Percentiles rank a stretch among this genome's conserved stretches.
These are phyloP conservation scores for Dendrocalamus sinicus DNA, from an alignment of 176 grass and related monocot genomes.

Conservation along the genomic window DNA sequence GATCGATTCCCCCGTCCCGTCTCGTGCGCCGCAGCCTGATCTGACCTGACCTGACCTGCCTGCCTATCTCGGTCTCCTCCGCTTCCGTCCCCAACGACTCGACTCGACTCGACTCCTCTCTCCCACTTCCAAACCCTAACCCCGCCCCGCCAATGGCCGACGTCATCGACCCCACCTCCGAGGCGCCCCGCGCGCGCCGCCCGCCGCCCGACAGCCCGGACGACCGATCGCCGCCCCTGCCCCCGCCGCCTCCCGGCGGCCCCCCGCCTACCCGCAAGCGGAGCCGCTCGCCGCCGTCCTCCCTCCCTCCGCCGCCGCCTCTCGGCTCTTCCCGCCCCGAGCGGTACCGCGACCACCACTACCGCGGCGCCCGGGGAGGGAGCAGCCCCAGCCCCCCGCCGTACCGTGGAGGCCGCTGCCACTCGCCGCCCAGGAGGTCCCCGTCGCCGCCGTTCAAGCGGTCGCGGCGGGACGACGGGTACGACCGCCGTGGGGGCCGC, in stretches of 20 bases:
- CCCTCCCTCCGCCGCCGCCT: conserved; percentile 56
- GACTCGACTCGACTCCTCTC: not conserved
- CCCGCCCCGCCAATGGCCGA: conserved; percentile 63
- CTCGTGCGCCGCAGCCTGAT: not conserved
- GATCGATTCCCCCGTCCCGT: not conserved
- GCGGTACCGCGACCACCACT: conserved; percentile 61
- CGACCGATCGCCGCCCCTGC: conserved; percentile 52
- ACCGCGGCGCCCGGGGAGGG: conserved; percentile 48
- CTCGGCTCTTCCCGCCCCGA: conserved; percentile 60
- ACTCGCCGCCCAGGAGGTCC: conserved; percentile 72
- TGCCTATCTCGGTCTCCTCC: not conserved
- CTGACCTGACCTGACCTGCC: too few relatives aligned
- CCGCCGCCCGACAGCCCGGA: conserved; percentile 60
- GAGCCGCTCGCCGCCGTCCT: conserved; percentile 60
- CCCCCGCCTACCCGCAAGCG: conserved; percentile 63
- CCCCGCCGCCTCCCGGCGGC: conserved; percentile 50
- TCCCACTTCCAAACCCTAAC: conserved; percentile 54
- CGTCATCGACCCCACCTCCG: conserved; percentile 73
- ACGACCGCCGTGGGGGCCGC: conserved; percentile 80
- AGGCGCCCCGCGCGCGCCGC: conserved; percentile 54
- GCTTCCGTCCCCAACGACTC: not conserved
- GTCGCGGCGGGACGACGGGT: conserved; percentile 79
- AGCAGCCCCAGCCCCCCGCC: conserved; percentile 70
- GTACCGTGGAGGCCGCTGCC: conserved; percentile 62
- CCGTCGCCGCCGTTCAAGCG: conserved; percentile 79